Evolutionary conservation across 1,139 yeast genomes (phyloP).

Genomic region (Saccharomycopsis crataegensis): DNA sequence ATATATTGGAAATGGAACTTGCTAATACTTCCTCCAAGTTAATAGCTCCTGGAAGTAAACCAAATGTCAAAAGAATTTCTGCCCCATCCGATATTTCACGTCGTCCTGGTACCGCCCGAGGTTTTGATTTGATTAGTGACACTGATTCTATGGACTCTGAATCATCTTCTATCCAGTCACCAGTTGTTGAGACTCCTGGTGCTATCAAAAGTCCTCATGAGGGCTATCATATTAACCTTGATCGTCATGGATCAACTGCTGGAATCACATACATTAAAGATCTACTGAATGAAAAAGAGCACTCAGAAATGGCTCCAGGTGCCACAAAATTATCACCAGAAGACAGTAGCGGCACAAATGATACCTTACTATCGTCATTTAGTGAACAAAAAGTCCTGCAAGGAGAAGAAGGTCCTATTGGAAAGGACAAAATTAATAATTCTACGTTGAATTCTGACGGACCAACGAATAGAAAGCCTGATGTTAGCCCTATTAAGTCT

Average conservation of each 20-base stretch:
- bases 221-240: neutral
- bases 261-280: neutral
- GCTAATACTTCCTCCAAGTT: neutral
- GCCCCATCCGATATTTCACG: neutral
- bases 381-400: neutral
- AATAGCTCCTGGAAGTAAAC: neutral
- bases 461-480: neutral
- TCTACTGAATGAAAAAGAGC: neutral
- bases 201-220: neutral
- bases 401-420: neutral
- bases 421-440: neutral
- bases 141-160: neutral
- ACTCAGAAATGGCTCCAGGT: neutral
- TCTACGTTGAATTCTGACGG: neutral
- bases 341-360: conserved; percentile 6
- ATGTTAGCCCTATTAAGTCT: neutral
- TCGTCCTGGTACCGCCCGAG: neutral
- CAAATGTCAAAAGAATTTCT: neutral
- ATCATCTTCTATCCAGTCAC: neutral
- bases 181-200: conserved; percentile 2
- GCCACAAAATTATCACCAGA: conserved; percentile 7
- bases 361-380: conserved; percentile 11
- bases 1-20: conserved; percentile 12
- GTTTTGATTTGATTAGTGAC: neutral
- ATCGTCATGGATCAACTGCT: neutral